Base-by-base conservation (phyloP, 2,329 filamentous ascomycete genomes). In the Hymenoscyphus repandus region DNA sequence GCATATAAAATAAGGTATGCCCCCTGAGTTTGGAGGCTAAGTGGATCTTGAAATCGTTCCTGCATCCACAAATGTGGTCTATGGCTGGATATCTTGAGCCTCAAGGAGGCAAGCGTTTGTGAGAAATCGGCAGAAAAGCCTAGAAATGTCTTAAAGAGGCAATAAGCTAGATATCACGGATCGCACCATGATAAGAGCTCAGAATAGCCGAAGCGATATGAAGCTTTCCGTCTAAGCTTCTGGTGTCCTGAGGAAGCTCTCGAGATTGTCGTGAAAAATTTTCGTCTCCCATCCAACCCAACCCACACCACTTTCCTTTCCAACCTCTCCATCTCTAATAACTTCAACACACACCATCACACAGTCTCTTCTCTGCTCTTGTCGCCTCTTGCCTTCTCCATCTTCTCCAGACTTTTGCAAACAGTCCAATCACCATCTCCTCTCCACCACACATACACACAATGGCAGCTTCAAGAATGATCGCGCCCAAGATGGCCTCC, bases 391-490 rank as follows among this genome's bases (percentile, higher is more conserved):
- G 45, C 33, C 47, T 54, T 49, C 34, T 49, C 48, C 50, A 52
- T 45, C 52, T 55, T 58, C 55, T 54, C 57, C 52, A 57, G 55
- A 56, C 52, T 52, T 52, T 42, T 51, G 37, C 50, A 38, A 27
- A 49, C 44, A 31, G 39, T 46, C 50, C 51, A 52, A 50, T 57
- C 54, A 56, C 52, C 50, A 51, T 48, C 47, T 50, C 47, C 48
- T 52, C 42, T 49, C 51, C 51, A 54, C 44, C 39, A 54, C 52
- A 60, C 54, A 50, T 40, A 74, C 41, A 83, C 80, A 81, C 80
- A 88, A 90, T 90, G 86, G 83, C 86, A 73, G 79, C 82, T 73
- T 76, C 82, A 72, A 86, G 86, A 76, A 79, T 89, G 73, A 79
- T 88, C 75, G 82, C 86, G 72, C 84, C 85, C 69, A 83, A 86